Conservation (phyloP, 2,329 filamentous ascomycete genomes). For the Immersiporthe knoxdaviesiana region DNA sequence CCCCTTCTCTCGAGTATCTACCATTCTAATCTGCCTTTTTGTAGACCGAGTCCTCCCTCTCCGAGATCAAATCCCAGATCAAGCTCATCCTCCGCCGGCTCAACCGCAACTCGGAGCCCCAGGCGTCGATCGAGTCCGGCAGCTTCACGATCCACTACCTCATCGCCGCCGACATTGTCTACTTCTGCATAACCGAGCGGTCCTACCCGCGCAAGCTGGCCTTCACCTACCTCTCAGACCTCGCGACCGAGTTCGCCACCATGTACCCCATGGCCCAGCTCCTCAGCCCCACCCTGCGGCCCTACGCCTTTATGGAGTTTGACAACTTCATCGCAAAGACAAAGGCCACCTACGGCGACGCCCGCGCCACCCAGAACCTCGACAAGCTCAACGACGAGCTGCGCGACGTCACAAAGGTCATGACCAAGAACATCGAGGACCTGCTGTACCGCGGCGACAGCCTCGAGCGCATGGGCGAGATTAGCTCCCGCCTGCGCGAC, state of each 20-base stretch:
- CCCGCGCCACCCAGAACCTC: slow-evolving; percentile 86
- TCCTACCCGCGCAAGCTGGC: slow-evolving; percentile 97
- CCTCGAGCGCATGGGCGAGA: slow-evolving; percentile 95
- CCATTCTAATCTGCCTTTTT: no score
- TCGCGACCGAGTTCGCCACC: slow-evolving; percentile 86
- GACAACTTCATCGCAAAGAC: slow-evolving; percentile 95
- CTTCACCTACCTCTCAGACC: slow-evolving; percentile 95
- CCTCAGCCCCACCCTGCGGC: slow-evolving; percentile 73
- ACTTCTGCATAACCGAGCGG: slow-evolving; percentile 89
- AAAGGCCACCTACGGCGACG: slow-evolving; percentile 91
- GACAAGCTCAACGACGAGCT: slow-evolving; percentile 96
- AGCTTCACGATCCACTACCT: slow-evolving; percentile 85
- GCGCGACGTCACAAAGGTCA: slow-evolving; percentile 96
- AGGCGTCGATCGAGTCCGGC: slow-evolving; percentile 89
- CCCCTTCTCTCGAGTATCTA: background rate
- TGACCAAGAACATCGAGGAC: slow-evolving; percentile 99
- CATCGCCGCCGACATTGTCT: slow-evolving; percentile 81
- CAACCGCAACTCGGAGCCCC: slow-evolving; percentile 84
- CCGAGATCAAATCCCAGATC: slow-evolving; percentile 86
- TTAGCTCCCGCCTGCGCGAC: slow-evolving; percentile 83
- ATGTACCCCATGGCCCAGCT: slow-evolving; percentile 78
- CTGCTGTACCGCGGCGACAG: slow-evolving; percentile 92
- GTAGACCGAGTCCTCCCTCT: slow-evolving; percentile 75
- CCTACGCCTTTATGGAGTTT: slow-evolving; percentile 97
- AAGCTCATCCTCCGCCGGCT: slow-evolving; percentile 89